phyloP scores from a whole-genome alignment of 2,329 filamentous ascomycete species.

The Penicillium sp. region DNA sequence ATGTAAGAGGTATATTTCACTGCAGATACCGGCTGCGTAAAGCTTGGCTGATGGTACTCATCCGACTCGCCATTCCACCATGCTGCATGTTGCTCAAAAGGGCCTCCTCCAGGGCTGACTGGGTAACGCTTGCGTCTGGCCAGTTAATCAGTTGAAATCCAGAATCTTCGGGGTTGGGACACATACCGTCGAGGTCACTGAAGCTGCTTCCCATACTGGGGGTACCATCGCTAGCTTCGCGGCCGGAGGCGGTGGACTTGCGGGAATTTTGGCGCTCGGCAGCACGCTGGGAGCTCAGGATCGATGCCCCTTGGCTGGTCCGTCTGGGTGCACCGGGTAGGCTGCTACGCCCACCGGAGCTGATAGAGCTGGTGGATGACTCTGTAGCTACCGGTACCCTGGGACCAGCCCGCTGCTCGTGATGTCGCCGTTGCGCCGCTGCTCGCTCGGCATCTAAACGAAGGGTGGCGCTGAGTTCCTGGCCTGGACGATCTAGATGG shows the following conservation, averaged over 20 bases:
- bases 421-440: slow-evolving; percentile 27
- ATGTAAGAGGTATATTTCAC: slow-evolving; percentile 4
- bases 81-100: slow-evolving; percentile 62
- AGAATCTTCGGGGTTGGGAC: background rate
- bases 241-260: slow-evolving; percentile 34
- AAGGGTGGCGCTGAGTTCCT: slow-evolving; percentile 44
- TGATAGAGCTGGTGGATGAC: slow-evolving; percentile 39
- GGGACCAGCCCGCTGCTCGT: slow-evolving; percentile 24
- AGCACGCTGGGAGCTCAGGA: slow-evolving; percentile 47
- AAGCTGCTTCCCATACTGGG: slow-evolving; percentile 66
- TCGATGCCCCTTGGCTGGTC: slow-evolving; percentile 17
- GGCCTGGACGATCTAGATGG: slow-evolving; percentile 23
- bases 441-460: slow-evolving; percentile 35
- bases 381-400: slow-evolving; percentile 23
- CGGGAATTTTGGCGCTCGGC: slow-evolving; percentile 51
- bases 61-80: slow-evolving; percentile 48
- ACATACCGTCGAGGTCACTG: slow-evolving; percentile 60
- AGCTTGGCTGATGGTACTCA: slow-evolving; percentile 54
- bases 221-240: slow-evolving; percentile 54
- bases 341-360: slow-evolving; percentile 34
- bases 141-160: background rate
- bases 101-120: slow-evolving; percentile 64
- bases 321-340: slow-evolving; percentile 22
- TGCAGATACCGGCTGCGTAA: slow-evolving; percentile 53
- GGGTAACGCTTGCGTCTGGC: slow-evolving; percentile 61